Conservation (phyloP, 2,329 filamentous ascomycete species). For the Xylaria sp. region DNA sequence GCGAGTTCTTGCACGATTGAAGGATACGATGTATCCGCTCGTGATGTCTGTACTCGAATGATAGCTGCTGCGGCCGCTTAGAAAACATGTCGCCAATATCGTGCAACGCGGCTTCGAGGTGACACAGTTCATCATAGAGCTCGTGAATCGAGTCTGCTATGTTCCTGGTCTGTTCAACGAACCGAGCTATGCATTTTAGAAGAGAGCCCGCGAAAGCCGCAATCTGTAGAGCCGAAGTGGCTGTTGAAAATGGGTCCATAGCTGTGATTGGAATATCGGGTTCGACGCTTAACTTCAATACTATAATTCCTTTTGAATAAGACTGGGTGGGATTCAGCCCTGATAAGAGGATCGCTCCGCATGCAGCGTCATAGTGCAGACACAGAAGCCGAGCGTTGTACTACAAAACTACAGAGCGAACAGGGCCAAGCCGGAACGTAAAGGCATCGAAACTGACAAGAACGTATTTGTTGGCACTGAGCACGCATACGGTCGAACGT, state of each 20-base stretch:
- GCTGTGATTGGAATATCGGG: not conserved
- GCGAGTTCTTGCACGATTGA: constrained; percentile 40
- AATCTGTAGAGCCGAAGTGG: constrained; percentile 39
- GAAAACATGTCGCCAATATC: constrained; percentile 38
- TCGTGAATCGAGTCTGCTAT: constrained; percentile 40
- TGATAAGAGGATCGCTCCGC: not conserved
- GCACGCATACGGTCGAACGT: not conserved
- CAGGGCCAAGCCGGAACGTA: not conserved
- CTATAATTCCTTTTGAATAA: not conserved
- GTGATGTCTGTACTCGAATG: constrained; percentile 45
- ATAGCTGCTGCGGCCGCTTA: constrained; percentile 36
- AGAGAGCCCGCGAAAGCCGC: constrained; percentile 38
- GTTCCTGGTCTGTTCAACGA: constrained; percentile 39
- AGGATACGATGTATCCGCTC: constrained; percentile 43
- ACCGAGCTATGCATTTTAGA: constrained; percentile 39
- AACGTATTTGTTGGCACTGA: not conserved
- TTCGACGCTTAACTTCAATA: not conserved
- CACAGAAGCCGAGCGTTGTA: not conserved
- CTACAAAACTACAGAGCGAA: not conserved
- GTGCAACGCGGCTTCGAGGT: constrained; percentile 37
- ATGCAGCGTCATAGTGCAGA: not conserved
- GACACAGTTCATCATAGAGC: constrained; percentile 41
- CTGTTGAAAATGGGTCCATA: constrained; percentile 44
- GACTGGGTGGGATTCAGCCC: not conserved
- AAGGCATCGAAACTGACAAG: constrained; percentile 1